These are phyloP conservation scores for Dichotomopilus funicola DNA, from an alignment of 2,329 filamentous ascomycete species.

Conservation along the genomic window DNA sequence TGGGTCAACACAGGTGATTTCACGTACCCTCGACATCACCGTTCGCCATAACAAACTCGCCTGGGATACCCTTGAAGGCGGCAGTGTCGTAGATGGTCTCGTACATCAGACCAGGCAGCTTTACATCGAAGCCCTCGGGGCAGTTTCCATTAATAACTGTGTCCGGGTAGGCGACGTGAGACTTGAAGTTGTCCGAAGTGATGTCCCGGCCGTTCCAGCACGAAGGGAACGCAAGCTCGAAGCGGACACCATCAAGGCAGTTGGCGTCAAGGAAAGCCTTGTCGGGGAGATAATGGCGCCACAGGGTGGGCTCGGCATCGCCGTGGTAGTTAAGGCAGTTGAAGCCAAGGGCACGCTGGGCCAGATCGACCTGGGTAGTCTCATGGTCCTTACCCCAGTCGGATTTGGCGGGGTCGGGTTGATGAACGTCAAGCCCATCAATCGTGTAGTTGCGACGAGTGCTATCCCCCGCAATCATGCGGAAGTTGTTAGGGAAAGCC, in stretches of 20 bases:
- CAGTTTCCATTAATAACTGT: constrained; percentile 71
- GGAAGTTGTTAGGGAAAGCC: constrained; percentile 71
- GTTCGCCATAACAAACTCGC: constrained; percentile 69
- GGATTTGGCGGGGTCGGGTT: constrained; percentile 60
- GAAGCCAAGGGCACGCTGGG: constrained; percentile 81
- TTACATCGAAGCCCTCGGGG: constrained; percentile 59
- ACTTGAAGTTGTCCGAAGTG: constrained; percentile 49
- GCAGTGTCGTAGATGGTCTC: constrained; percentile 79
- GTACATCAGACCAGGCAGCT: constrained; percentile 70
- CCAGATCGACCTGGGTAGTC: constrained; percentile 60
- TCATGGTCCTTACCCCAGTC: constrained; percentile 58
- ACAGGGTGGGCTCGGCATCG: constrained; percentile 64
- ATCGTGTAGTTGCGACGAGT: constrained; percentile 62
- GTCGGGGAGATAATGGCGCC: constrained; percentile 73
- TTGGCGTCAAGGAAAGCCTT: constrained; percentile 74
- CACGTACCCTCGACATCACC: constrained; percentile 65
- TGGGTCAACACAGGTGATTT: not conserved
- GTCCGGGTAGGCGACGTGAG: constrained; percentile 71
- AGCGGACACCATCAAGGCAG: constrained; percentile 73
- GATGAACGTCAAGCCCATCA: constrained; percentile 60
- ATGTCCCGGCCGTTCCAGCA: constrained; percentile 74
- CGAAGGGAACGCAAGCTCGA: constrained; percentile 82
- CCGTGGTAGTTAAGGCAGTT: constrained; percentile 83
- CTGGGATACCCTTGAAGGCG: constrained; percentile 54
- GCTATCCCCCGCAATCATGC: constrained; percentile 74